Percentiles rank a stretch among this genome's conserved stretches.
These are phyloP conservation scores for Trichosporon coremiiforme DNA, from an alignment of 1,284 basidiomycete genomes.

Conservation along the genomic window DNA sequence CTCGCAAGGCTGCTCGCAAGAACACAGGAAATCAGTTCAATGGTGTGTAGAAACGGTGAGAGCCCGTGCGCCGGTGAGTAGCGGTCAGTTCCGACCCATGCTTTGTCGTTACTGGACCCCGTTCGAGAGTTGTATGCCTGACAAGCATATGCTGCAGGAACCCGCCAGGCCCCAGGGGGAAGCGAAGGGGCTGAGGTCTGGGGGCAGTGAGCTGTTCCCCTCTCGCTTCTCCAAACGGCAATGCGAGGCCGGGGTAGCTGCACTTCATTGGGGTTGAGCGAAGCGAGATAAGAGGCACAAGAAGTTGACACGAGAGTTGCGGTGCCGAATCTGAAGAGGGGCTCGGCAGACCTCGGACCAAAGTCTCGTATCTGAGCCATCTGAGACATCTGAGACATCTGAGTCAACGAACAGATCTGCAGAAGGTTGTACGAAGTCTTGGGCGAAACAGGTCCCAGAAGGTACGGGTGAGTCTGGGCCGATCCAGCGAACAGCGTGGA, in stretches of 20 bases:
- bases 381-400: background rate
- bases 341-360: constrained; percentile 1
- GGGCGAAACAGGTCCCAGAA: background rate
- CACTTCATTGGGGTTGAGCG: no score
- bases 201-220: no score
- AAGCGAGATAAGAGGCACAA: no score
- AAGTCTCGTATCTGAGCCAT: background rate
- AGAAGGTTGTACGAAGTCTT: constrained; percentile 1
- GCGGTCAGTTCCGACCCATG: background rate
- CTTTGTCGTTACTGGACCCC: no score
- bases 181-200: background rate
- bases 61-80: background rate
- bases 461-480: no score
- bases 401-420: background rate
- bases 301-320: no score
- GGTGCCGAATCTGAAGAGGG: no score
- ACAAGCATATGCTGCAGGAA: constrained; percentile 9
- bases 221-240: no score
- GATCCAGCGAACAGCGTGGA: background rate
- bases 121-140: background rate
- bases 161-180: constrained; percentile 7
- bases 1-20: no score
- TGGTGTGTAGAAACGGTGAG: no score
- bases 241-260: no score
- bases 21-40: no score